Conservation (phyloP, 495 filamentous ascomycete genomes). For the Sabuloglossum arenarium region DNA sequence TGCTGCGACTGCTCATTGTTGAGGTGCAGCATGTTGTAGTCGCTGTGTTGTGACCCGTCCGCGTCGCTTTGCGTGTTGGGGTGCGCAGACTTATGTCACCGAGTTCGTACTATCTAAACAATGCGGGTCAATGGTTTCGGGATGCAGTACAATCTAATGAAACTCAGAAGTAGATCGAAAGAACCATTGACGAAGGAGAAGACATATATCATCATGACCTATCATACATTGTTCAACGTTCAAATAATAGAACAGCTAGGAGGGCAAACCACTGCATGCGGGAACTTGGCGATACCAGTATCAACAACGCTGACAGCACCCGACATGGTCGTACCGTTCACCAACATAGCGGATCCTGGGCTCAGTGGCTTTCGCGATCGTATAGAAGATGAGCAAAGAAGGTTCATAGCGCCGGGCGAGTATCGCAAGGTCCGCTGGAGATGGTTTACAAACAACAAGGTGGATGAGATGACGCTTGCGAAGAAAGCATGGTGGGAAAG, state of each 20-base stretch:
- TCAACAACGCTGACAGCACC: conserved; percentile 4
- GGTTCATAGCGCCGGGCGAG: conserved; percentile 8
- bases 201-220: conserved; percentile 11
- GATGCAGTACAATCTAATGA: conserved; percentile 8
- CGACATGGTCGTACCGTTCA: conserved; percentile 6
- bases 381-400: conserved; percentile 6
- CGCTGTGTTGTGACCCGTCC: too few species aligned
- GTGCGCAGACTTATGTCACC: too few species aligned
- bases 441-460: conserved; percentile 6
- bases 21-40: too few species aligned
- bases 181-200: conserved; percentile 8
- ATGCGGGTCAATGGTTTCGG: conserved; percentile 9
- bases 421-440: conserved; percentile 7
- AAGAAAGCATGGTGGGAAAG: conserved; percentile 6
- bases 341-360: neutral
- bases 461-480: conserved; percentile 2
- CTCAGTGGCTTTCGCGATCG: conserved; percentile 4
- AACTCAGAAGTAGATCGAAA: conserved; percentile 9
- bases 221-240: conserved; percentile 6
- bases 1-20: too few species aligned
- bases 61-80: too few species aligned
- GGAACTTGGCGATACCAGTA: conserved; percentile 6
- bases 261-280: conserved; percentile 4
- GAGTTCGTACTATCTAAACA: conserved; percentile 10
- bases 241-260: conserved; percentile 5